Conservation (phyloP, 2,329 filamentous ascomycete species). For the Talaromyces atroroseus region DNA sequence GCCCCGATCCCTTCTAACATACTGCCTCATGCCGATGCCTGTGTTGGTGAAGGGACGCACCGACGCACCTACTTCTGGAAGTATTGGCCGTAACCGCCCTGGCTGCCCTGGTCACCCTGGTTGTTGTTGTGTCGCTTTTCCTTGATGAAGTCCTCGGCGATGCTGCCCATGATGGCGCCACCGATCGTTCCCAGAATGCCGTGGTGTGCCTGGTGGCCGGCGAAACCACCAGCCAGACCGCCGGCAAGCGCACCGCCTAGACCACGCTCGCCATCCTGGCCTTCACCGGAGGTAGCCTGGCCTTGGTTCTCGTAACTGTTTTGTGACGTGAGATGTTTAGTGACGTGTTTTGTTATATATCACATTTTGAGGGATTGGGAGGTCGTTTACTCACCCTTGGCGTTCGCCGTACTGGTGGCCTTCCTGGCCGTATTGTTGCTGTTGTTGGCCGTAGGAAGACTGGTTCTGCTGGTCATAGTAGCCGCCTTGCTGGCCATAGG, state of each 20-base stretch:
- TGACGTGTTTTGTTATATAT: background rate
- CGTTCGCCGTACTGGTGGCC: conserved; percentile 12
- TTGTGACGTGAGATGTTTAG: too few species aligned
- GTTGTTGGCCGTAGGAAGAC: conserved; percentile 17
- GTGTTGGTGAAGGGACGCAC: too few species aligned
- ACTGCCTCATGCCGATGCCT: too few species aligned
- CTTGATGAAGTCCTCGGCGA: conserved; percentile 44
- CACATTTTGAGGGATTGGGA: too few species aligned
- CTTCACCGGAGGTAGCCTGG: conserved; percentile 30
- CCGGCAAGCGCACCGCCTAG: conserved; percentile 44
- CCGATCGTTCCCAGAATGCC: conserved; percentile 45
- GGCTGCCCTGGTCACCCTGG: conserved; percentile 18
- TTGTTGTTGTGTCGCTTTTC: conserved; percentile 31
- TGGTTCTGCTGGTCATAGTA: conserved; percentile 17
- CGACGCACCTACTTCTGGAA: conserved; percentile 29
- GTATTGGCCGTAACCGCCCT: conserved; percentile 30
- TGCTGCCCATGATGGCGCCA: conserved; percentile 43
- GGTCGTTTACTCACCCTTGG: conserved; percentile 5
- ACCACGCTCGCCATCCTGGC: conserved; percentile 43
- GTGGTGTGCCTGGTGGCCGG: conserved; percentile 44
- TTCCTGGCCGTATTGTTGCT: conserved; percentile 19
- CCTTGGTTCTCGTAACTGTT: conserved; percentile 13
- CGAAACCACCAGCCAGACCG: conserved; percentile 42
- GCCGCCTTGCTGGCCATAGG: conserved; percentile 3
- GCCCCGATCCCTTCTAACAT: too few species aligned